Conservation (phyloP, 208 protist species). For the Naegleria gruberi region DNA sequence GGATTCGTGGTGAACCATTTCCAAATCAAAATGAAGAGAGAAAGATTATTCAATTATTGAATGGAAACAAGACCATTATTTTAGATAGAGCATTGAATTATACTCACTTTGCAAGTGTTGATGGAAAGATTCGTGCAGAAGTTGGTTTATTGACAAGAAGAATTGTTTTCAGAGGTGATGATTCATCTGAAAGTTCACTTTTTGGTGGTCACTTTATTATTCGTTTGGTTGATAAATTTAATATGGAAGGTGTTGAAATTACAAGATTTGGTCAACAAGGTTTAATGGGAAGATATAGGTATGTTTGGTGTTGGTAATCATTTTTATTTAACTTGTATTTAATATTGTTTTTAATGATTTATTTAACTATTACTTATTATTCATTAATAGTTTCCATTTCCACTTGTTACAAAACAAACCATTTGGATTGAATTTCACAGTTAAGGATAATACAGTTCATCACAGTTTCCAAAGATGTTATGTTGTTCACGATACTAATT, state of each 20-base stretch:
- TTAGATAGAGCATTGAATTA: slow-evolving; percentile 1
- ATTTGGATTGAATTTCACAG: neutral
- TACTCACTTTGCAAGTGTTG: neutral
- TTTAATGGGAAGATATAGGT: neutral
- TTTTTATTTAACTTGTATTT: too few species aligned
- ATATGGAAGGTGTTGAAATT: neutral
- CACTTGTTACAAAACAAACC: neutral
- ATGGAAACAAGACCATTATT: neutral
- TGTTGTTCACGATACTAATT: neutral
- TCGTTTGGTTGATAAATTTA: neutral
- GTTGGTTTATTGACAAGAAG: neutral
- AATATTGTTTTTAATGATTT: too few species aligned
- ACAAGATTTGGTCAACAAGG: neutral
- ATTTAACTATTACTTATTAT: too few species aligned
- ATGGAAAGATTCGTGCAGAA: neutral
- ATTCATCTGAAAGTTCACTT: neutral
- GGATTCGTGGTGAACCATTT: neutral
- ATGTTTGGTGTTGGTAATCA: too few species aligned
- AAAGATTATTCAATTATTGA: neutral
- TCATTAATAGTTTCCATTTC: too few species aligned
- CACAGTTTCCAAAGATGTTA: neutral
- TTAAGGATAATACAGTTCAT: neutral
- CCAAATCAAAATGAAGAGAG: neutral
- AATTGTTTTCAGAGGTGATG: neutral
- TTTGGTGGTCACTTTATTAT: slow-evolving; percentile 11